Conservation (phyloP, 2,329 filamentous ascomycete genomes). For the Aureobasidium sp. region DNA sequence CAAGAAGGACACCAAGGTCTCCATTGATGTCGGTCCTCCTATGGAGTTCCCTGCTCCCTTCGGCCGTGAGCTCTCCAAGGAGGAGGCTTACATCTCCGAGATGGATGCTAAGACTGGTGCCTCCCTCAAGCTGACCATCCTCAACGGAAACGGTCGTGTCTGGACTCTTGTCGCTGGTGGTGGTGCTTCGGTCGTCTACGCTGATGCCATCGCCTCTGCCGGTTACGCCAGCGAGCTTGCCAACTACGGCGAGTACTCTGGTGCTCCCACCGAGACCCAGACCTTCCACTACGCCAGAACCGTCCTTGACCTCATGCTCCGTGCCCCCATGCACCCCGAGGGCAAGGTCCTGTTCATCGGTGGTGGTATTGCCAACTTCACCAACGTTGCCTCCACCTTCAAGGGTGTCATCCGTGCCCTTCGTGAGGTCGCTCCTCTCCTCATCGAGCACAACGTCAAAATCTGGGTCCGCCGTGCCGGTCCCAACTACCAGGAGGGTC, state of each 20-base stretch:
- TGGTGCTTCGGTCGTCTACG: constrained; percentile 98
- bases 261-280: constrained; percentile 96
- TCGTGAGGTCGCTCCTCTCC: constrained; percentile 74
- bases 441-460: constrained; percentile 94
- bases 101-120: constrained; percentile 99
- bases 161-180: constrained; percentile 99
- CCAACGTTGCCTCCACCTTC: constrained; percentile 96
- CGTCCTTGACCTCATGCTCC: constrained; percentile 94
- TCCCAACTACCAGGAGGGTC: constrained; percentile 98
- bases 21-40: constrained; percentile 89
- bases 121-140: constrained; percentile 93
- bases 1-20: constrained; percentile 66
- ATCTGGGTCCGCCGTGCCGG: constrained; percentile 91
- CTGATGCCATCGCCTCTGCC: constrained; percentile 93
- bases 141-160: constrained; percentile 85
- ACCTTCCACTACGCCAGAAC: constrained; percentile 99
- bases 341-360: constrained; percentile 99
- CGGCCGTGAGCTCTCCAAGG: constrained; percentile 95
- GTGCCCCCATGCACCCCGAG: constrained; percentile 73
- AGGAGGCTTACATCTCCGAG: constrained; percentile 98
- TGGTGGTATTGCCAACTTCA: constrained; percentile 99
- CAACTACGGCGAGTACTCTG: constrained; percentile 99
- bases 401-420: constrained; percentile 98
- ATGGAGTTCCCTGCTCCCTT: constrained; percentile 99
- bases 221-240: constrained; percentile 94